Percentiles rank a stretch among this genome's conserved stretches.
Evolutionary conservation across 108 stramenopile genomes (phyloP).

Genomic region (Conticribra guillardii): DNA sequence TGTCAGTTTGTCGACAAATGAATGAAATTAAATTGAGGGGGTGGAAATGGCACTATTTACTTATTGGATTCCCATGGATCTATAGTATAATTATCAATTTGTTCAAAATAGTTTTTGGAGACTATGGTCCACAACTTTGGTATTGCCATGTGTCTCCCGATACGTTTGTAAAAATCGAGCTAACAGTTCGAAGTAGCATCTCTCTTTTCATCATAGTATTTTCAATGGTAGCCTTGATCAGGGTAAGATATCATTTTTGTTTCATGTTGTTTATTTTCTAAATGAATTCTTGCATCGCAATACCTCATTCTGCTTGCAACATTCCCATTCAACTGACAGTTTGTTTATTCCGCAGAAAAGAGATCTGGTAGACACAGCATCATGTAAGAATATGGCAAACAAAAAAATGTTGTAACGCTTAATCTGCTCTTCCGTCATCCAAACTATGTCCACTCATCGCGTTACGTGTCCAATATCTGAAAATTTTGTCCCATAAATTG

Average conservation of each 20-base stretch:
- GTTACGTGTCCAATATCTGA: too few species aligned
- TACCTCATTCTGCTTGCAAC: too few species aligned
- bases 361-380: neutral
- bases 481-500: neutral
- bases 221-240: neutral
- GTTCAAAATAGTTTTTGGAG: neutral
- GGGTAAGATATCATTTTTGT: neutral
- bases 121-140: neutral
- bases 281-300: neutral
- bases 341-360: neutral
- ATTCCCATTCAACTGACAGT: too few species aligned
- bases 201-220: neutral
- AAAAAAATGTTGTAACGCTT: neutral
- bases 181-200: neutral
- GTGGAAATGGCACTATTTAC: slow-evolving; percentile 5
- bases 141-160: neutral
- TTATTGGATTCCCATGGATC: slow-evolving; percentile 1
- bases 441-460: too few species aligned
- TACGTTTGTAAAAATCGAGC: neutral
- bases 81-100: neutral
- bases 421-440: too few species aligned
- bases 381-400: neutral
- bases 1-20: slow-evolving; percentile 7
- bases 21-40: neutral
- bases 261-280: neutral